Evolutionary conservation across 2,329 filamentous ascomycete genomes (phyloP).

Genomic region (Talaromyces rugulosus): DNA sequence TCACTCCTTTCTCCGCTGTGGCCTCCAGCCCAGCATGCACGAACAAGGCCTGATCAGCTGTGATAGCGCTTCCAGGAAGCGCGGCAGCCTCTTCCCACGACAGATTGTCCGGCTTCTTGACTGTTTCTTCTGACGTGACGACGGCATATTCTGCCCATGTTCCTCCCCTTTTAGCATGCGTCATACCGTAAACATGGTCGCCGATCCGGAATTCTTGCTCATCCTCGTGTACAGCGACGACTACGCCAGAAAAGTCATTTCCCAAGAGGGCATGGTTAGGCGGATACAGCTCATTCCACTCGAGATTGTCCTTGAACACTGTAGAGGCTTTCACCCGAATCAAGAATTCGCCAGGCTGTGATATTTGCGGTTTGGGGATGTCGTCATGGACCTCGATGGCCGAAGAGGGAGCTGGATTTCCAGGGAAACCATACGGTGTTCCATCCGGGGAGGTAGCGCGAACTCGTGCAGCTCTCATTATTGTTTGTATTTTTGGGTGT

Average conservation of each 20-base stretch:
- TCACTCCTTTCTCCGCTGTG: too few species aligned
- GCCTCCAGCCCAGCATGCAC: too few species aligned
- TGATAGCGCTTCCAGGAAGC: constrained; percentile 26
- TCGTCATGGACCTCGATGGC: constrained; percentile 18
- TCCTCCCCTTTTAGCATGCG: constrained; percentile 15
- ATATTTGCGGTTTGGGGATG: constrained; percentile 9
- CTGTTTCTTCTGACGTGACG: constrained; percentile 19
- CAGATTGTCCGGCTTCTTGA: constrained; percentile 19
- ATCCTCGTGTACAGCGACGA: constrained; percentile 9
- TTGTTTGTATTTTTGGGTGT: too few species aligned
- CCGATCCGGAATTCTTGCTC: constrained; percentile 19
- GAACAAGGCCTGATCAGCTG: constrained; percentile 17
- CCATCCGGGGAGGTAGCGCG: too few species aligned
- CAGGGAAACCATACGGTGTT: too few species aligned
- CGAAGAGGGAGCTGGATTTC: constrained; percentile 2
- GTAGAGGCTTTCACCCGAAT: constrained; percentile 21
- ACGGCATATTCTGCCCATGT: constrained; percentile 28
- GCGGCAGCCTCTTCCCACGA: constrained; percentile 22
- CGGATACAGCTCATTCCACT: constrained; percentile 27
- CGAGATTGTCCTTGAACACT: constrained; percentile 21
- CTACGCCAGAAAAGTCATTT: constrained; percentile 16
- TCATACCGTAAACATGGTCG: constrained; percentile 27
- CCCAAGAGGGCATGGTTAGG: constrained; percentile 15
- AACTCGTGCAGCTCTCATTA: too few species aligned
- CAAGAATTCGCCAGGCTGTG: constrained; percentile 2